Conservation (phyloP, 345 rosid species). For the Citropsis articulata region DNA sequence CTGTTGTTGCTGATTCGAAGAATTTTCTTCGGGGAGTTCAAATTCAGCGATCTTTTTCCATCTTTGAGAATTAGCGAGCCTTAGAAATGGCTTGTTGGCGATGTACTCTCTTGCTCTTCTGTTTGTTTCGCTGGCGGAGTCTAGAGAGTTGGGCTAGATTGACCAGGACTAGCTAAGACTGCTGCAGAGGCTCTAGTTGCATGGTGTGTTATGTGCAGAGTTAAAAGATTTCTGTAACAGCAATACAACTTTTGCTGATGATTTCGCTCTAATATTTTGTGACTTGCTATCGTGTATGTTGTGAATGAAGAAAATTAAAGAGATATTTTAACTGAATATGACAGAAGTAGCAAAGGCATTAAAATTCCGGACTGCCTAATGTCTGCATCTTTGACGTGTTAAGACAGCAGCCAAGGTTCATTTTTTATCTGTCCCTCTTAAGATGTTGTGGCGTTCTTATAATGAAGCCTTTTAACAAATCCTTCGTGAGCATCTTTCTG, state of each 20-base stretch:
- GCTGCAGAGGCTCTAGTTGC: not conserved
- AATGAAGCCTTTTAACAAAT: too few relatives aligned
- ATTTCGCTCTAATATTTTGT: not conserved
- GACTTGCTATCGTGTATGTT: not conserved
- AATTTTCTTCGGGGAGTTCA: constrained; percentile 34
- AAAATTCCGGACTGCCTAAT: too few relatives aligned
- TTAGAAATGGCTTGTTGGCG: not conserved
- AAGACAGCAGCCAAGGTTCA: too few relatives aligned
- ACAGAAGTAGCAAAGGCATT: not conserved
- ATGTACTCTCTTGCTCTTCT: not conserved
- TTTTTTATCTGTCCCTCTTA: too few relatives aligned
- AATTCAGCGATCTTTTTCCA: constrained; percentile 27
- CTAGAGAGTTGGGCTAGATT: not conserved
- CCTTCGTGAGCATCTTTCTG: too few relatives aligned
- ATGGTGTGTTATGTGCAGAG: not conserved
- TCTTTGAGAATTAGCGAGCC: constrained; percentile 22
- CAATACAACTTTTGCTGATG: not conserved
- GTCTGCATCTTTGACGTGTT: too few relatives aligned
- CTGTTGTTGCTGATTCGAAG: constrained; percentile 16
- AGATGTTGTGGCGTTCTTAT: too few relatives aligned
- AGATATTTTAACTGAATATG: not conserved
- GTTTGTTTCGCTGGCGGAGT: not conserved
- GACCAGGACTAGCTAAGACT: not conserved
- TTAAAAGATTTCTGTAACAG: not conserved
- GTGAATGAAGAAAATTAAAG: not conserved